A percentile compares a stretch with the other conserved stretches of the same genome.
phyloP scores from a whole-genome alignment of 2,329 filamentous ascomycete genomes.

The Saccharata proteae region DNA sequence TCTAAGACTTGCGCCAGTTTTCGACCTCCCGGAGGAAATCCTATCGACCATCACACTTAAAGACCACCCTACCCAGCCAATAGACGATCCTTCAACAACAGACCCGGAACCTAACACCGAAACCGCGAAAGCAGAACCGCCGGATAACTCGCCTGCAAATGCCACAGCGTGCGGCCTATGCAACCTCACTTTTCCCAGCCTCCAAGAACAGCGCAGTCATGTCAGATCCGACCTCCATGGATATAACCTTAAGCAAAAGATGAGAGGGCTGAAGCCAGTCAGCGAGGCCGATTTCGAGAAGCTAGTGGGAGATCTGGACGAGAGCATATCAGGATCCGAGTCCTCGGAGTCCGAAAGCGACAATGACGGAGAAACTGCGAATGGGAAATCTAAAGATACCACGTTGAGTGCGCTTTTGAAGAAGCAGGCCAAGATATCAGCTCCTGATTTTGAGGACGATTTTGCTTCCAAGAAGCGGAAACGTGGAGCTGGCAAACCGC shows the following conservation, averaged over 20 bases:
- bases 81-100: conserved; percentile 10
- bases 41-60: conserved; percentile 54
- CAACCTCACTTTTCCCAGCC: conserved; percentile 53
- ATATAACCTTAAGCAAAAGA: conserved; percentile 89
- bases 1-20: too few species aligned
- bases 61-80: conserved; percentile 16
- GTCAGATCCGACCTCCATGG: conserved; percentile 82
- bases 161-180: conserved; percentile 75
- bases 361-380: conserved; percentile 46
- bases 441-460: conserved; percentile 37
- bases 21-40: conserved; percentile 67
- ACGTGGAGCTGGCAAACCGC: conserved; percentile 52
- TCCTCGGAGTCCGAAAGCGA: conserved; percentile 62
- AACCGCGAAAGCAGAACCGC: conserved; percentile 28
- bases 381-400: conserved; percentile 49
- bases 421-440: conserved; percentile 65
- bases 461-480: conserved; percentile 37
- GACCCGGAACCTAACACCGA: conserved; percentile 5
- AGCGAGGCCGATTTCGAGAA: conserved; percentile 77
- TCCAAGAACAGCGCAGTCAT: conserved; percentile 75
- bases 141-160: conserved; percentile 32
- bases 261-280: conserved; percentile 60
- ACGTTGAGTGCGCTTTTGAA: conserved; percentile 67
- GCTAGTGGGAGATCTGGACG: conserved; percentile 73
- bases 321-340: conserved; percentile 81